These are phyloP conservation scores for Hymenoscyphus linearis DNA, from an alignment of 2,329 filamentous ascomycete genomes.

Conservation along the genomic window DNA sequence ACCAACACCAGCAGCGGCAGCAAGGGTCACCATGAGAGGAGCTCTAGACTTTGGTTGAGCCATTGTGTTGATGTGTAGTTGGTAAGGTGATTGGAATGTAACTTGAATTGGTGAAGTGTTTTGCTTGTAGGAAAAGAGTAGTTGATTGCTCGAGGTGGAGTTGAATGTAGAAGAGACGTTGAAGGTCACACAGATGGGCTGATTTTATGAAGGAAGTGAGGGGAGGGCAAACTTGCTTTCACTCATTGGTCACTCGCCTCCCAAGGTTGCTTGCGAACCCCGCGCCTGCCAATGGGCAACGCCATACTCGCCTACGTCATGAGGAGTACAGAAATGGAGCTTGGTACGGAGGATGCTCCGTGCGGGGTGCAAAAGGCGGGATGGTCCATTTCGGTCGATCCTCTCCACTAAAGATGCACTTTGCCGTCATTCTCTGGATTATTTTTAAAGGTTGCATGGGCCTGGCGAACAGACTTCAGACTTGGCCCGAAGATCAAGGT, in stretches of 20 bases:
- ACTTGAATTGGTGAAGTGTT: not conserved
- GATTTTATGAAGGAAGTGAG: constrained; percentile 2
- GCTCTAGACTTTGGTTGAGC: constrained; percentile 34
- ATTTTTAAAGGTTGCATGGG: not conserved
- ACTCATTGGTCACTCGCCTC: not conserved
- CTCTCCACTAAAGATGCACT: not conserved
- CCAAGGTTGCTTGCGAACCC: not conserved
- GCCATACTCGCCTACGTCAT: not conserved
- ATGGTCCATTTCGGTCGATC: not conserved
- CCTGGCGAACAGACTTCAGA: not conserved
- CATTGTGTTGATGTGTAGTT: constrained; percentile 23
- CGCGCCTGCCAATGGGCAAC: not conserved
- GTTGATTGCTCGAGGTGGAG: not conserved
- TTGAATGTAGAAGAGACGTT: not conserved
- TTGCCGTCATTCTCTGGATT: not conserved
- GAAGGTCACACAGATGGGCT: constrained; percentile 5
- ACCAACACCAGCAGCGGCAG: constrained; percentile 62
- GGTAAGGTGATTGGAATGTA: constrained; percentile 2
- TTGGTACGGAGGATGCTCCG: not conserved
- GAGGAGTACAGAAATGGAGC: not conserved
- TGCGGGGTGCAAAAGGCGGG: not conserved
- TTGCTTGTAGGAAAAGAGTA: constrained; percentile 2
- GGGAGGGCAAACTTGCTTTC: not conserved
- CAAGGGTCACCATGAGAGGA: constrained; percentile 49
- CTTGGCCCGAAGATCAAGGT: not conserved